Evolutionary conservation across 192 early-diverging fungal genomes (phyloP), one percentile per base, ranked within the genome.

Genomic region (Oehlia diaphana): DNA sequence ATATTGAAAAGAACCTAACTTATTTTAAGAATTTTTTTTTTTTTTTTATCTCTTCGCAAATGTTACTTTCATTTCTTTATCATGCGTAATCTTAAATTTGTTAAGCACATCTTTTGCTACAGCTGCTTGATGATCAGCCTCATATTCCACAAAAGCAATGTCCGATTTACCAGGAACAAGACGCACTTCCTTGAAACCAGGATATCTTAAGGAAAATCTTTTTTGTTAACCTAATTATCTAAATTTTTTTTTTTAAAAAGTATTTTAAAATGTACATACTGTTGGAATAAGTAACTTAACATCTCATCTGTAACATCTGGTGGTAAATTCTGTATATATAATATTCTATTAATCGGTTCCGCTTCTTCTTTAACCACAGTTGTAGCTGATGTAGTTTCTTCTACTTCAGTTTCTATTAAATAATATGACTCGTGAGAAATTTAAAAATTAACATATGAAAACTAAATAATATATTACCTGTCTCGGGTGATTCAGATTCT

Each of bases 61-160:
- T 74, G 86, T 82, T 28, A 92, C 89, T 35, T 82, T 83, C 86
- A 92, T 85, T 47, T 82, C 62, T 65, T 88, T 79, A 62, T 72
- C 80, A 63, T 79, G 79, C 2, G 83, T 83, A 42, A 91, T 80
- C 64, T 86, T 83, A 79, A 91, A 93, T 12, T 89, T 90, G 78
- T 93, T 80, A 67, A 93, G 77, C 16, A 87, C 87, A 19, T 73
- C 82, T 70, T 86, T 86, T 23, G 91, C 91, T 12, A 86, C 82
- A 28, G 80, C 83, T 6, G 91, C 90, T 77, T 92, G 81, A 42
- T 76, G 80, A 61, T 83, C 87, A 13, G 82, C 84, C 26, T 88
- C 86, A 82, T 86, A 93, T 81, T 93, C 92, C 6, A 93, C 89
- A 84, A 93, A 93, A 3, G 89, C 91, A 61, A 93, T 84, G 63